Conservation (phyloP, 345 rosid genomes). For the Heritiera littoralis region DNA sequence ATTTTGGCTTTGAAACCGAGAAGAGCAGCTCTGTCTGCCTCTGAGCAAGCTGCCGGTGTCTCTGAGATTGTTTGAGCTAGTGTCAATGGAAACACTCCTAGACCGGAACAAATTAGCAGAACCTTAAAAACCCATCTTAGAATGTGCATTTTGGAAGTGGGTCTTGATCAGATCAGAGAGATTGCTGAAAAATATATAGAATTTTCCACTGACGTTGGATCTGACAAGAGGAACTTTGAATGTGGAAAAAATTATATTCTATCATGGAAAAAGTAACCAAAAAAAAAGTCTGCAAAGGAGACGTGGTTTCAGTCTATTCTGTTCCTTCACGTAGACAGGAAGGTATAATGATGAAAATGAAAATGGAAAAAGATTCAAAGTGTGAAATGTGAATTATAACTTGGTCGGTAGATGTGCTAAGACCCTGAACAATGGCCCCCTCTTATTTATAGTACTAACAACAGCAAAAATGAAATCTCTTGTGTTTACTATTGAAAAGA, state of each 20-base stretch:
- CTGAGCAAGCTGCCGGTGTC: constrained; percentile 46
- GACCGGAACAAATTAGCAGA: constrained; percentile 37
- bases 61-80: constrained; percentile 23
- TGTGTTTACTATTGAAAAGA: neutral
- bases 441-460: constrained; percentile 16
- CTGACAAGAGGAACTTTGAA: constrained; percentile 41
- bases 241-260: constrained; percentile 24
- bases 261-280: constrained; percentile 32
- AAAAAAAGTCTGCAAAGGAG: constrained; percentile 26
- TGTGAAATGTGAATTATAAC: constrained; percentile 22
- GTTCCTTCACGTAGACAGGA: constrained; percentile 67
- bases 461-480: neutral
- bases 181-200: constrained; percentile 4
- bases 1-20: constrained; percentile 76
- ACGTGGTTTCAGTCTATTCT: constrained; percentile 30
- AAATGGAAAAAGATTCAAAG: constrained; percentile 11
- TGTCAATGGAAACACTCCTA: constrained; percentile 33
- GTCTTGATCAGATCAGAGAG: constrained; percentile 39
- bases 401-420: constrained; percentile 30
- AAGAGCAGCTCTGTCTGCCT: constrained; percentile 72
- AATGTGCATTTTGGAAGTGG: constrained; percentile 67
- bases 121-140: constrained; percentile 54
- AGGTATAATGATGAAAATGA: constrained; percentile 59
- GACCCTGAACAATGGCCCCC: neutral
- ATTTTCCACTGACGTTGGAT: constrained; percentile 25